A percentile compares a stretch with the other conserved stretches of the same genome.
Evolutionary conservation across 176 grass and related monocot genomes (phyloP).

Genomic region (Calamus simplicifolius): DNA sequence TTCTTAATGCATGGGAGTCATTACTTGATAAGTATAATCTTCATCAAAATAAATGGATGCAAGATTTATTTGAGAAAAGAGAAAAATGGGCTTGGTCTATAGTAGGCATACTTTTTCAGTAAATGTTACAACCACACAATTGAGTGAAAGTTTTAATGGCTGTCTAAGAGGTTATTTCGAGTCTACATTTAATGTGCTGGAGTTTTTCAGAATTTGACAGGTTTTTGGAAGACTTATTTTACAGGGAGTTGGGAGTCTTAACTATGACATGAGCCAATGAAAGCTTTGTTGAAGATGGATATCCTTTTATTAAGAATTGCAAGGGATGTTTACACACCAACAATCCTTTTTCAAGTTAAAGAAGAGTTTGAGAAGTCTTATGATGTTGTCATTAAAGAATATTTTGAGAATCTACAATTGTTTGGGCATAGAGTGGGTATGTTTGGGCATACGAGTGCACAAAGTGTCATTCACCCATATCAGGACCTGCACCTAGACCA

Average conservation of each 20-base stretch:
- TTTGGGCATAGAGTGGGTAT: slow-evolving; percentile 1
- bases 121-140: slow-evolving; percentile 12
- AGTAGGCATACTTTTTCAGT: slow-evolving; percentile 16
- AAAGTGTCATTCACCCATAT: slow-evolving; percentile 15
- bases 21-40: slow-evolving; percentile 16
- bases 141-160: slow-evolving; percentile 7
- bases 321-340: too few relatives aligned
- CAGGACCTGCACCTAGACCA: too few relatives aligned
- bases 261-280: too few relatives aligned
- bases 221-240: too few relatives aligned
- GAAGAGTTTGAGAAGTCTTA: too few relatives aligned
- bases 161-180: slow-evolving; percentile 15
- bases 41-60: slow-evolving; percentile 13
- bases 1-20: slow-evolving; percentile 5
- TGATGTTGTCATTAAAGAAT: too few relatives aligned
- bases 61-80: slow-evolving; percentile 17
- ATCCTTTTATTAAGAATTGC: too few relatives aligned
- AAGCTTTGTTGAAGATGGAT: too few relatives aligned
- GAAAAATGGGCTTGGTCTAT: slow-evolving; percentile 26
- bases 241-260: too few relatives aligned
- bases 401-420: slow-evolving; percentile 9
- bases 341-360: too few relatives aligned
- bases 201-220: too few relatives aligned
- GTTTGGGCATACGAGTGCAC: slow-evolving; percentile 3
- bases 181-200: too few relatives aligned